Conservation (phyloP, 2,329 filamentous ascomycete genomes). For the Trichoderma sp. region DNA sequence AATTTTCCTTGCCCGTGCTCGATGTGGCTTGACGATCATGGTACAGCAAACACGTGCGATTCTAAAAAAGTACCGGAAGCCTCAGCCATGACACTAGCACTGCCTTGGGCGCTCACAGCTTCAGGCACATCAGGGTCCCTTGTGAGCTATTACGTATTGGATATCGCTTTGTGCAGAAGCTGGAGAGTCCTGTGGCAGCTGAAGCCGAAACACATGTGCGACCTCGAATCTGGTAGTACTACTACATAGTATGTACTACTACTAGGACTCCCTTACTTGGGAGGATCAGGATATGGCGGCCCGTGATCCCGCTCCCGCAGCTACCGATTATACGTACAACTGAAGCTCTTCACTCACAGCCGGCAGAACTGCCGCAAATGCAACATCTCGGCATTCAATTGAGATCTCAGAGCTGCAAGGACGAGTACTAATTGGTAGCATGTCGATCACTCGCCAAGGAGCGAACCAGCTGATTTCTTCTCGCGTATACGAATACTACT, state of each 20-base stretch:
- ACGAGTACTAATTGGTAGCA: neutral
- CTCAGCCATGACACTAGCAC: constrained; percentile 3
- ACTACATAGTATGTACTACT: too few relatives aligned
- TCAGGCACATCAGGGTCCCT: neutral
- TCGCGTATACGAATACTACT: neutral
- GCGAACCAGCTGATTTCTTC: neutral
- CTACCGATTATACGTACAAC: too few relatives aligned
- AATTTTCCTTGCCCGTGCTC: neutral
- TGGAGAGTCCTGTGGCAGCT: neutral
- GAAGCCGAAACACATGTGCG: neutral
- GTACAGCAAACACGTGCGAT: constrained; percentile 9
- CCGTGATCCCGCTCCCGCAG: constrained; percentile 9
- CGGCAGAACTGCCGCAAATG: neutral
- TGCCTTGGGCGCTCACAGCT: neutral
- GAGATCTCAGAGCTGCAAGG: neutral
- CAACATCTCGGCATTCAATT: constrained; percentile 6
- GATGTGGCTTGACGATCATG: constrained; percentile 11
- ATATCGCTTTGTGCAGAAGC: neutral
- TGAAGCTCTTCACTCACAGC: neutral
- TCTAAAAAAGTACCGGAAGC: constrained; percentile 2
- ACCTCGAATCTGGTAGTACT: neutral
- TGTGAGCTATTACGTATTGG: constrained; percentile 10
- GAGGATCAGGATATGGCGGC: neutral
- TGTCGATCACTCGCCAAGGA: neutral
- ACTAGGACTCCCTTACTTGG: too few relatives aligned